Percentiles rank a stretch among this genome's conserved stretches.
Conservation (phyloP, 1,284 basidiomycete genomes). For the Irpex rosettiformis region DNA sequence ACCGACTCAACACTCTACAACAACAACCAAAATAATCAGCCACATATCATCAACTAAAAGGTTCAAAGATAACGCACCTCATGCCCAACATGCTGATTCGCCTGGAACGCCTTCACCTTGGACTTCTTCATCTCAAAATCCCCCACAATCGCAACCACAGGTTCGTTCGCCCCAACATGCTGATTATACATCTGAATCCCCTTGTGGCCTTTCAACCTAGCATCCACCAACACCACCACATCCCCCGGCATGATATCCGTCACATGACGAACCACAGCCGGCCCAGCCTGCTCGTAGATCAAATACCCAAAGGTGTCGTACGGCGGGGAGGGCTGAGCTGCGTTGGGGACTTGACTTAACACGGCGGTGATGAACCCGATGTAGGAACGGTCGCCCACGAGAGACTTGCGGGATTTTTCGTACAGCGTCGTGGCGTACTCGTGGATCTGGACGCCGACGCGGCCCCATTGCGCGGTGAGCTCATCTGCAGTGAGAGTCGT, state of each 20-base stretch:
- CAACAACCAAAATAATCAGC: neutral
- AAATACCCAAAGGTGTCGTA: constrained; percentile 62
- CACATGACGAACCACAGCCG: constrained; percentile 62
- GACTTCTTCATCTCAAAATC: constrained; percentile 86
- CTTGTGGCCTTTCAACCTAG: constrained; percentile 87
- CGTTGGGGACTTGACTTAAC: constrained; percentile 57
- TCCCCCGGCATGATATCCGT: constrained; percentile 88
- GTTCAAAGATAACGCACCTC: constrained; percentile 43
- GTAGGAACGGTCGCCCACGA: constrained; percentile 83
- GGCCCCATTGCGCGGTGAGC: constrained; percentile 65
- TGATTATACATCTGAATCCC: constrained; percentile 71
- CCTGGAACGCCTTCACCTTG: constrained; percentile 81
- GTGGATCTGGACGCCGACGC: constrained; percentile 72
- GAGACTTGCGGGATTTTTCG: constrained; percentile 70
- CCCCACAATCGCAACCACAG: constrained; percentile 70
- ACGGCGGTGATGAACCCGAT: constrained; percentile 72
- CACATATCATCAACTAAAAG: constrained; percentile 4
- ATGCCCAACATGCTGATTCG: constrained; percentile 74
- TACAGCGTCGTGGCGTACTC: constrained; percentile 65
- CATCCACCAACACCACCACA: constrained; percentile 72
- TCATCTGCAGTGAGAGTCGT: constrained; percentile 52
- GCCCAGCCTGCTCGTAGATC: constrained; percentile 70
- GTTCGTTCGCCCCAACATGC: constrained; percentile 55
- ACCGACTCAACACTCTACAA: constrained; percentile 70
- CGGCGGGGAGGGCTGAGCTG: constrained; percentile 31